Conservation (phyloP, 2,329 filamentous ascomycete species). For the Chaetomium strumarium region DNA sequence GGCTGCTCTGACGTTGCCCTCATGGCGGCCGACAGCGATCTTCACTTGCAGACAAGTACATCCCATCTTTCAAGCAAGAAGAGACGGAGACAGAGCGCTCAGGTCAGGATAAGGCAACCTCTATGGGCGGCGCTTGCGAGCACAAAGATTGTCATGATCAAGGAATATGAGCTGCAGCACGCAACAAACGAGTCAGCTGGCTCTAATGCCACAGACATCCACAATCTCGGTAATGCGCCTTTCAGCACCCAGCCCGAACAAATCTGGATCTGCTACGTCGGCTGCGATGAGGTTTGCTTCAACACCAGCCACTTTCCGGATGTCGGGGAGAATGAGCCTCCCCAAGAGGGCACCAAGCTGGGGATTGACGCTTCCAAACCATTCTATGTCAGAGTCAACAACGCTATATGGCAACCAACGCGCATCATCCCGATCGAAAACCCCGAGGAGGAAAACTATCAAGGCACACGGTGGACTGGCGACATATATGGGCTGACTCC, state of each 20-base stretch:
- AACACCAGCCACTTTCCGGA: conserved; percentile 61
- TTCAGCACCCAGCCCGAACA: conserved; percentile 65
- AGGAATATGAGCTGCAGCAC: conserved; percentile 80
- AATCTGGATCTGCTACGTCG: conserved; percentile 77
- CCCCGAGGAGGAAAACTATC: conserved; percentile 31
- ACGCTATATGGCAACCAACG: conserved; percentile 73
- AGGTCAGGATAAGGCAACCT: conserved; percentile 83
- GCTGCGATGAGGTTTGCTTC: conserved; percentile 71
- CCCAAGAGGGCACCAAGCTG: conserved; percentile 34
- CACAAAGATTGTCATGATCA: conserved; percentile 93
- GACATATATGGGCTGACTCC: conserved; percentile 65
- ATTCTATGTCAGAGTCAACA: conserved; percentile 73
- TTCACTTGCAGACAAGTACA: conserved; percentile 46
- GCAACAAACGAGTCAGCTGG: conserved; percentile 66
- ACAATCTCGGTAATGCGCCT: conserved; percentile 69
- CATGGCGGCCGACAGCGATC: conserved; percentile 48
- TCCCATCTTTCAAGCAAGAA: conserved; percentile 63
- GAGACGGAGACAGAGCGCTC: conserved; percentile 83
- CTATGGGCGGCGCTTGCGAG: conserved; percentile 92
- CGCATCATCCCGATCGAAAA: conserved; percentile 53
- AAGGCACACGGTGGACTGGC: conserved; percentile 60
- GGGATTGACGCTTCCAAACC: conserved; percentile 65
- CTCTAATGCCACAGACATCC: conserved; percentile 68
- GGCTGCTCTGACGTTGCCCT: conserved; percentile 41
- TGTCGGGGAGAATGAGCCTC: conserved; percentile 32